Conservation (phyloP, 2,329 filamentous ascomycete species). For the Tympanopsis confertula region DNA sequence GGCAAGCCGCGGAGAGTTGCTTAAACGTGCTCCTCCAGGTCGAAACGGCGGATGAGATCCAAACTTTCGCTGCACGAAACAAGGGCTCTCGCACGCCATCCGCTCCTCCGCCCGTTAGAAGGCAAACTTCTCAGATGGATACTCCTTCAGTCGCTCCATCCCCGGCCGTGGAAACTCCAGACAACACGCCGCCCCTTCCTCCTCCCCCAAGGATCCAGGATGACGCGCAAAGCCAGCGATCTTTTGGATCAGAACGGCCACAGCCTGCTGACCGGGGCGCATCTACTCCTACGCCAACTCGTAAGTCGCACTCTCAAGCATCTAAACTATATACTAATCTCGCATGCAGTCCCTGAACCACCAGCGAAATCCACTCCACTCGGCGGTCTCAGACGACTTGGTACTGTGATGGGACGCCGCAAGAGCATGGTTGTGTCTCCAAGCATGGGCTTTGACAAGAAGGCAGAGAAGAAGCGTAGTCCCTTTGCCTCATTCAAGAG, state of each 20-base stretch:
- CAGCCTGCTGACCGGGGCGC: no score
- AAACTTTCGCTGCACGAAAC: constrained; percentile 34
- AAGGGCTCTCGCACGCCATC: constrained; percentile 17
- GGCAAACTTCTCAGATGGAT: no score
- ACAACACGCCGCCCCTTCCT: neutral
- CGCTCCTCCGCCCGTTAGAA: no score
- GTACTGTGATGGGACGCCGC: constrained; percentile 31
- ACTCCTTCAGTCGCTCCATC: no score
- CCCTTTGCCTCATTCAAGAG: constrained; percentile 27
- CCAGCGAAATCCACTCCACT: constrained; percentile 19
- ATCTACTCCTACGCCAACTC: neutral
- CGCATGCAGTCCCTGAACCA: neutral
- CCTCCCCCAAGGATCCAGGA: neutral
- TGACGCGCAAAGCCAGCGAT: neutral
- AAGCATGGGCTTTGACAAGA: constrained; percentile 16
- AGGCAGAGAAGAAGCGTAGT: constrained; percentile 21
- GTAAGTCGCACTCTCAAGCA: neutral
- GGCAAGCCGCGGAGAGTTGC: constrained; percentile 45
- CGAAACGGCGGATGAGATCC: constrained; percentile 54
- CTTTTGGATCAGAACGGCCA: neutral
- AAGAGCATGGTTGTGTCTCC: constrained; percentile 26
- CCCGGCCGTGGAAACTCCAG: no score
- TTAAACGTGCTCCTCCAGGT: constrained; percentile 51
- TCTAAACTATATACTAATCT: neutral
- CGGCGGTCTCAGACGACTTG: constrained; percentile 28